Evolutionary conservation across 2,329 filamentous ascomycete genomes (phyloP), one percentile per base, ranked within the genome.

Genomic region (Pezicula radicicola): DNA sequence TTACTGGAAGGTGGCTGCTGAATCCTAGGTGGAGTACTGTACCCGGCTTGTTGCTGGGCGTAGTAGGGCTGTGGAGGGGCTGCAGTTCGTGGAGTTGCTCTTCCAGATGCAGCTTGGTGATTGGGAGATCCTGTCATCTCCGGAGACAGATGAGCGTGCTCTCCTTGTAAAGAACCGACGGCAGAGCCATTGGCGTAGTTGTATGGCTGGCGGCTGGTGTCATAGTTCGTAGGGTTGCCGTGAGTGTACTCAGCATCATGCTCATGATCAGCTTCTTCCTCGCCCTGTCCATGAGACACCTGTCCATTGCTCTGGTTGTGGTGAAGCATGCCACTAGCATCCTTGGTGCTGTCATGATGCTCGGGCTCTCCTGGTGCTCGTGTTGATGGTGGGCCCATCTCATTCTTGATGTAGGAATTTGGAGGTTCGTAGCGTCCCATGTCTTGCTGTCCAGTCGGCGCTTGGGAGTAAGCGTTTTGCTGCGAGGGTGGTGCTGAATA

Each of bases 201-300:
- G 72, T 96, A 96, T 12, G 87, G 81, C 36, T 77, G 78, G 53
- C 91, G 87, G 68, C 79, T 87, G 42, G 82, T 74, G 64, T 87
- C 87, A 68, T 95, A 95, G 44, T 76, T 75, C 39, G 83, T 77
- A 52, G 81, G 84, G 67, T 85, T 88, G 65, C 89, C 86, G 64
- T 96, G 91, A 19, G 92, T 91, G 72, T 96, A 97, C 71, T 96
- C 91, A 27, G 85, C 77, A 62, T 89, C 85, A 56, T 89, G 83
- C 57, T 93, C 87, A 55, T 88, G 80, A n/a, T 86, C 83, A n/a
- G 78, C 75, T 62, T 88, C 86, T 48, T 88, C 85, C 33, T 89
- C 87, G 19, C 75, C 77, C 9, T 75, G 71, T 44, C 72, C 68
- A 60, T 82, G 78, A 50, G 74, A 66, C 52, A 80, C 78, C 56